Evolutionary conservation across 441 rosid species (phyloP).

Genomic region (Gossypium davidsonii): DNA sequence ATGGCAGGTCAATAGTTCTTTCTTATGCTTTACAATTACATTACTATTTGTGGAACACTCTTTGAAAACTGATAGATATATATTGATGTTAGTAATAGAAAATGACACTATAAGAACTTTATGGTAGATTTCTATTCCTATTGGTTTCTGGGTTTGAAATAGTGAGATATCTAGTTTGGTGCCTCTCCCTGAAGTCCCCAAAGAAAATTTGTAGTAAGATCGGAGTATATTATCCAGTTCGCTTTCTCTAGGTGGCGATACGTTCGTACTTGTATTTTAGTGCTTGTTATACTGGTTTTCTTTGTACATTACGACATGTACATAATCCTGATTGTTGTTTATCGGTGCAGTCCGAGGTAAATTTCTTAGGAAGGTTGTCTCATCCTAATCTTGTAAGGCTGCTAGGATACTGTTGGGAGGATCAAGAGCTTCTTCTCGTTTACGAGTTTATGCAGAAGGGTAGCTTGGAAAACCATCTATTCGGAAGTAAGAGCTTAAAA

Average conservation of each 20-base stretch:
- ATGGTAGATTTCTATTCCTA: neutral
- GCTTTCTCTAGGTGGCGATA: no score
- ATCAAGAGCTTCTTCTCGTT: conserved; percentile 63
- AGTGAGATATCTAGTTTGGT: neutral
- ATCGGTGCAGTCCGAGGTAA: conserved; percentile 58
- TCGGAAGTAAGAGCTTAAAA: conserved; percentile 55
- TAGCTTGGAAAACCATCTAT: conserved; percentile 85
- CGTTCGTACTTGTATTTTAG: no score
- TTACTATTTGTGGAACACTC: no score
- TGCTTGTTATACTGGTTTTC: neutral
- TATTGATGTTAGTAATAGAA: no score
- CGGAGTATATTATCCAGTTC: no score
- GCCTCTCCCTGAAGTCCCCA: neutral
- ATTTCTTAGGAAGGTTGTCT: conserved; percentile 70
- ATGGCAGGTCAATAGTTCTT: conserved; percentile 66
- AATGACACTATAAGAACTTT: no score
- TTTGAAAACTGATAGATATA: no score
- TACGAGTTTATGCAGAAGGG: conserved; percentile 91
- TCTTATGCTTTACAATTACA: neutral
- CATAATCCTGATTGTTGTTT: neutral
- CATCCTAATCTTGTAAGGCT: conserved; percentile 83
- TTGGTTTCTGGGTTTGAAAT: neutral
- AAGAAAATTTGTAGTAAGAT: neutral
- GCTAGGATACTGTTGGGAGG: conserved; percentile 76
- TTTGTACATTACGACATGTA: neutral